Conservation (phyloP, 192 early-diverging fungal genomes). For the Coemansia sp. region DNA sequence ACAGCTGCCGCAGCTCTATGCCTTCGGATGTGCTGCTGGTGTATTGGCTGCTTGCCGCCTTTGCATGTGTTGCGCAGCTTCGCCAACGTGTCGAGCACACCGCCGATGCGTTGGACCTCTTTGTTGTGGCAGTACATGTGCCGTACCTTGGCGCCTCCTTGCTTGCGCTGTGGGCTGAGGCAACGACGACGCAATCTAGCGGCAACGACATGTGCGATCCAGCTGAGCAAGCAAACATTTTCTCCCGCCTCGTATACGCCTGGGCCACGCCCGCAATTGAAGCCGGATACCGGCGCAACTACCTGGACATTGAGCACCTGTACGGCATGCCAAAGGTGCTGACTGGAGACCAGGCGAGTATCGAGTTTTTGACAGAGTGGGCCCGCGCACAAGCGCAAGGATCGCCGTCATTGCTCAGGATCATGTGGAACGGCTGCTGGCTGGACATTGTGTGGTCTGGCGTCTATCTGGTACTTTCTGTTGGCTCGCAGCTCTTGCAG, state of each 20-base stretch:
- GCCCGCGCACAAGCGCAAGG: conserved; percentile 15
- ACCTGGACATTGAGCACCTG: conserved; percentile 27
- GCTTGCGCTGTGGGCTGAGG: background rate
- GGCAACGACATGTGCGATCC: background rate
- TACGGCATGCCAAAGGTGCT: conserved; percentile 8
- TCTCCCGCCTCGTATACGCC: conserved; percentile 63
- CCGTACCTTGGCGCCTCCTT: background rate
- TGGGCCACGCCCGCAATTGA: conserved; percentile 90
- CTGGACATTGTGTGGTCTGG: conserved; percentile 15
- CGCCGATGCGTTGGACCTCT: background rate
- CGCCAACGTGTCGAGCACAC: background rate
- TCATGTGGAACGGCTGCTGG: conserved; percentile 5
- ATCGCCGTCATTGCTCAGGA: background rate
- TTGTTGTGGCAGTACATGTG: background rate
- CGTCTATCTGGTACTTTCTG: conserved; percentile 9
- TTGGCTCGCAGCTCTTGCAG: conserved; percentile 25
- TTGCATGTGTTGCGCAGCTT: background rate
- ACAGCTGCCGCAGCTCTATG: background rate
- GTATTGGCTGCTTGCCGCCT: conserved; percentile 18
- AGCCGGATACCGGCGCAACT: conserved; percentile 69
- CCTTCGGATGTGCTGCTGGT: conserved; percentile 18
- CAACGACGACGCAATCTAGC: background rate
- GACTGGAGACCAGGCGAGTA: conserved; percentile 4
- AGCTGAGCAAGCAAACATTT: conserved; percentile 15
- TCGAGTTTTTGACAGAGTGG: conserved; percentile 25